A percentile compares a stretch with the other conserved stretches of the same genome.
Conservation (phyloP, 495 filamentous ascomycete species). For the Podospora tetraspora region DNA sequence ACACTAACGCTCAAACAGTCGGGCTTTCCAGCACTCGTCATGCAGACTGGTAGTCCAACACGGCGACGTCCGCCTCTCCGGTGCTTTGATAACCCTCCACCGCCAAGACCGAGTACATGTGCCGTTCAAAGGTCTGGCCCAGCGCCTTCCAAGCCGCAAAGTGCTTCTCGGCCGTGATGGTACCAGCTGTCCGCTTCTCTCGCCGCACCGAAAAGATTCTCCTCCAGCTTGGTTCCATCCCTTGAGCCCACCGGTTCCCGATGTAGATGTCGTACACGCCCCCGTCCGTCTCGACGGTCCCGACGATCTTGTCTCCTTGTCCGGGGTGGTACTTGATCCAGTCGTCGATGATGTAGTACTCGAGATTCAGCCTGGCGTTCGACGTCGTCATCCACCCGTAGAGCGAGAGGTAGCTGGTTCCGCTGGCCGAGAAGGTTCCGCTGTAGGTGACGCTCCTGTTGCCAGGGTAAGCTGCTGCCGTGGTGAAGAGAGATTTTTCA, state of each 20-base stretch:
- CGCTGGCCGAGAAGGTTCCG: background rate
- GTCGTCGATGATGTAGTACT: constrained; percentile 10
- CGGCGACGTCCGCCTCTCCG: background rate
- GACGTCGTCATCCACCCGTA: background rate
- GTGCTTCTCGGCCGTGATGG: background rate
- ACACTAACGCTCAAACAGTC: background rate
- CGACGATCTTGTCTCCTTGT: background rate
- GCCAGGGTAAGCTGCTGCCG: background rate
- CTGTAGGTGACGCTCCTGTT: background rate
- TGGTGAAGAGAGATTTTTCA: background rate
- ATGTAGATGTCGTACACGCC: background rate
- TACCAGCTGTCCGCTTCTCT: background rate
- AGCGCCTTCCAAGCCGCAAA: background rate
- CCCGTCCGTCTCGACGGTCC: background rate
- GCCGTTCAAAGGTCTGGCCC: background rate
- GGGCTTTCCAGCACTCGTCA: background rate
- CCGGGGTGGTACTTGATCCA: background rate
- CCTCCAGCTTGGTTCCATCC: background rate
- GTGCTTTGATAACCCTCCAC: background rate
- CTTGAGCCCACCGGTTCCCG: background rate
- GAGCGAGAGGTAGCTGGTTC: background rate
- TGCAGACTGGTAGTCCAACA: background rate
- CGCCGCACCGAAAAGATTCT: background rate
- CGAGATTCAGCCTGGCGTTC: background rate
- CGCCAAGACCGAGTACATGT: background rate